Percentiles rank a stretch among this genome's conserved stretches.
Conservation (phyloP, 352 stramenopile genomes). For the Globisporangium canariense region DNA sequence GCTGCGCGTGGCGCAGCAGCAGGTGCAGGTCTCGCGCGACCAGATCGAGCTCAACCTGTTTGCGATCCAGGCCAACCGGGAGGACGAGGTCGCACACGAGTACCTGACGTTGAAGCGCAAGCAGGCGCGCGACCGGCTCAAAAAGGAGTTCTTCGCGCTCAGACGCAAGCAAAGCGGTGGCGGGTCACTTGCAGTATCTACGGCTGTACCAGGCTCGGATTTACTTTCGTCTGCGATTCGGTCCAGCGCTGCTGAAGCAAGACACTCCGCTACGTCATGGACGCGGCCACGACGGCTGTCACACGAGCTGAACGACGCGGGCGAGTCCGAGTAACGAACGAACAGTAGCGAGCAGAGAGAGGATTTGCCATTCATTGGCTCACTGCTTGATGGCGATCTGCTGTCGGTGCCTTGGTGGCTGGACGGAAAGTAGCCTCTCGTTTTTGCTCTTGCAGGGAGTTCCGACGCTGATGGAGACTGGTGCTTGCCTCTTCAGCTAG, state of each 20-base stretch:
- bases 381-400: too few relatives aligned
- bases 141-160: conserved; percentile 1
- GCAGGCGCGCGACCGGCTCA: conserved; percentile 5
- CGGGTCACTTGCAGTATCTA: too few relatives aligned
- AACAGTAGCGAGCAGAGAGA: too few relatives aligned
- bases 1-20: background rate
- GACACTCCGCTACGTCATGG: background rate
- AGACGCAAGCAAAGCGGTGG: background rate
- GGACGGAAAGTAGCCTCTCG: too few relatives aligned
- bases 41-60: conserved; percentile 7
- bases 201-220: too few relatives aligned
- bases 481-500: too few relatives aligned
- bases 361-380: too few relatives aligned
- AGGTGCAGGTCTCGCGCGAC: background rate
- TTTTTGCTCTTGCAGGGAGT: too few relatives aligned
- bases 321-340: background rate
- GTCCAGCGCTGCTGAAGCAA: background rate
- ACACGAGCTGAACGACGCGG: background rate
- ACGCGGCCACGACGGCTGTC: background rate
- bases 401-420: too few relatives aligned
- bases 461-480: too few relatives aligned
- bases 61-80: background rate
- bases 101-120: conserved; percentile 1
- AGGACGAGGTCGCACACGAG: background rate
- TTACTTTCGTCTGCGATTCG: background rate